A percentile compares a stretch with the other conserved stretches of the same genome.
Conservation (phyloP, 768 basidiomycete species). For the Calvatia gigantea region DNA sequence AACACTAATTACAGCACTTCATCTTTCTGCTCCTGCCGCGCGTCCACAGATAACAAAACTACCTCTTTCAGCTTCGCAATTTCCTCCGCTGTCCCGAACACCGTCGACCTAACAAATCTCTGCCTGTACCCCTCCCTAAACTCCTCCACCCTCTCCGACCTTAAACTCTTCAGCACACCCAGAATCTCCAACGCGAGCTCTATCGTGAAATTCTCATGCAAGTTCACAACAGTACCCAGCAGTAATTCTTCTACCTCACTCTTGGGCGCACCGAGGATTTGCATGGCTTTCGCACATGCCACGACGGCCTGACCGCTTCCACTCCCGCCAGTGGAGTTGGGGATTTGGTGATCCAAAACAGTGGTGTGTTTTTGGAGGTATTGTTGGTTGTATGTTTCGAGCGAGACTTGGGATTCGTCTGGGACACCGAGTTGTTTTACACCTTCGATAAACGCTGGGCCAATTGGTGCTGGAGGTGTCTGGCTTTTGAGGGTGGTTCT, state of each 20-base stretch:
- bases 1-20: background rate
- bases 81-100: constrained; percentile 60
- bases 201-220: constrained; percentile 20
- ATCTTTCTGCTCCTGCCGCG: background rate
- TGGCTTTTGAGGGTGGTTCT: constrained; percentile 42
- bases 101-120: constrained; percentile 58
- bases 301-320: constrained; percentile 61
- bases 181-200: constrained; percentile 53
- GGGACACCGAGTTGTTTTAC: constrained; percentile 45
- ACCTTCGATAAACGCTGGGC: constrained; percentile 44
- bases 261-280: constrained; percentile 39
- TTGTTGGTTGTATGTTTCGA: constrained; percentile 71
- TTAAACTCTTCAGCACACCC: constrained; percentile 46
- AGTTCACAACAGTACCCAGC: constrained; percentile 44
- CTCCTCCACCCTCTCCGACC: constrained; percentile 55
- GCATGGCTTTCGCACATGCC: constrained; percentile 57
- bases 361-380: constrained; percentile 64
- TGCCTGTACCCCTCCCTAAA: constrained; percentile 52
- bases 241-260: constrained; percentile 61
- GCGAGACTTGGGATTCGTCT: constrained; percentile 36
- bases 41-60: constrained; percentile 16
- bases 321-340: no score
- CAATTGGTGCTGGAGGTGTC: constrained; percentile 41
- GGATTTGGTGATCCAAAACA: constrained; percentile 9
- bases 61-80: constrained; percentile 34